Evolutionary conservation across 108 stramenopile species (phyloP).

Genomic region (Parietichytrium sp.): DNA sequence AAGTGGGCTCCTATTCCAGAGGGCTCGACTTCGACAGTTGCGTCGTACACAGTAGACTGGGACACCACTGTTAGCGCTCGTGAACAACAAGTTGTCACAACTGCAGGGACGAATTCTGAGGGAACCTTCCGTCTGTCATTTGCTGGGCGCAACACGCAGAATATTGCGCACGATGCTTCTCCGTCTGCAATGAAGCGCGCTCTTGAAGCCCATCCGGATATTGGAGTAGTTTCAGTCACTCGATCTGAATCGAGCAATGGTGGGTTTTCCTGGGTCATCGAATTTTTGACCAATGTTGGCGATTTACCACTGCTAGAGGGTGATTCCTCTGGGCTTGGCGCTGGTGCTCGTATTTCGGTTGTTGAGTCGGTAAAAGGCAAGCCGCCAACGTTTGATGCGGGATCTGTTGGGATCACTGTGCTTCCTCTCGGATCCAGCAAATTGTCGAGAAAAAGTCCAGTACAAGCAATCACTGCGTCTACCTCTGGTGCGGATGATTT

Average conservation of each 20-base stretch:
- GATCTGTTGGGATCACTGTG: conserved; percentile 45
- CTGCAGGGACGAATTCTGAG: background rate
- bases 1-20: conserved; percentile 52
- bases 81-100: conserved; percentile 52
- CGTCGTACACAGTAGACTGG: conserved; percentile 58
- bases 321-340: conserved; percentile 41
- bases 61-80: conserved; percentile 20
- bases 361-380: conserved; percentile 12
- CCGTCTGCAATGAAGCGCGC: background rate
- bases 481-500: conserved; percentile 53
- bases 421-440: conserved; percentile 46
- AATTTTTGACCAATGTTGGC: conserved; percentile 54
- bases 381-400: conserved; percentile 47
- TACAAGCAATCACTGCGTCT: conserved; percentile 54
- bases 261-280: conserved; percentile 46
- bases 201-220: conserved; percentile 41
- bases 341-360: background rate
- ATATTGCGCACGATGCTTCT: conserved; percentile 47
- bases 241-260: background rate
- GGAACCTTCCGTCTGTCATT: conserved; percentile 54
- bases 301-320: conserved; percentile 40
- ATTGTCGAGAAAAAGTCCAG: conserved; percentile 42
- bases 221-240: conserved; percentile 48
- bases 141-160: conserved; percentile 26
- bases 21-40: conserved; percentile 43